A percentile compares a stretch with the other conserved stretches of the same genome.
Conservation (phyloP, 2,329 filamentous ascomycete genomes). For the Xylariaceae sp. region DNA sequence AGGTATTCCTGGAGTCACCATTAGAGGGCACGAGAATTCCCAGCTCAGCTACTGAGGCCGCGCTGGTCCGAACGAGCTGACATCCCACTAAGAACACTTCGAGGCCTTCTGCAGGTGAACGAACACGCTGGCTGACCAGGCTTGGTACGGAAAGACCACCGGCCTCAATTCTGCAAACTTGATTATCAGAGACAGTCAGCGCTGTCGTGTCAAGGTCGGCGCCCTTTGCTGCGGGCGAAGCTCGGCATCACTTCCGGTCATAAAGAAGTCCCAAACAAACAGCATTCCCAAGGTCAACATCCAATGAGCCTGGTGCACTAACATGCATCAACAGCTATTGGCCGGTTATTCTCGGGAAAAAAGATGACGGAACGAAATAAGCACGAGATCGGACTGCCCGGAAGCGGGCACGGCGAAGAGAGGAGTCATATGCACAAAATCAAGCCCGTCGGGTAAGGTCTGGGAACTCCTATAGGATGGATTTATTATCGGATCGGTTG, state of each 20-base stretch:
- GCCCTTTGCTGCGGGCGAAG: constrained; percentile 3
- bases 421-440: neutral
- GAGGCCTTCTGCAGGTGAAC: constrained; percentile 38
- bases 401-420: neutral
- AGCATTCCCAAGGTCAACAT: constrained; percentile 14
- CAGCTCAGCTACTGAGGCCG: constrained; percentile 43
- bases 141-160: constrained; percentile 44
- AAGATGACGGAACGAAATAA: neutral
- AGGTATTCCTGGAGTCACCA: too few relatives aligned
- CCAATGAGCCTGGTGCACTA: constrained; percentile 8
- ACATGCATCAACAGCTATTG: neutral
- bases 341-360: constrained; percentile 4
- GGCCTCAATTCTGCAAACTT: constrained; percentile 41
- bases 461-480: neutral
- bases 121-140: constrained; percentile 39
- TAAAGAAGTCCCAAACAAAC: constrained; percentile 15
- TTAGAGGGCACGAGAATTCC: constrained; percentile 38
- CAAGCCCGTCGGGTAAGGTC: neutral
- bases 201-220: constrained; percentile 23
- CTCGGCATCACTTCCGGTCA: constrained; percentile 4
- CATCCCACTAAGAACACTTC: constrained; percentile 41
- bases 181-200: constrained; percentile 40
- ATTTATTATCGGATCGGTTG: neutral
- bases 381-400: neutral
- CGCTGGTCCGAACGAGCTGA: constrained; percentile 43